Percentiles rank a stretch among this genome's conserved stretches.
phyloP scores from a whole-genome alignment of 2,329 filamentous ascomycete genomes.

The Colletotrichum liaoningense region DNA sequence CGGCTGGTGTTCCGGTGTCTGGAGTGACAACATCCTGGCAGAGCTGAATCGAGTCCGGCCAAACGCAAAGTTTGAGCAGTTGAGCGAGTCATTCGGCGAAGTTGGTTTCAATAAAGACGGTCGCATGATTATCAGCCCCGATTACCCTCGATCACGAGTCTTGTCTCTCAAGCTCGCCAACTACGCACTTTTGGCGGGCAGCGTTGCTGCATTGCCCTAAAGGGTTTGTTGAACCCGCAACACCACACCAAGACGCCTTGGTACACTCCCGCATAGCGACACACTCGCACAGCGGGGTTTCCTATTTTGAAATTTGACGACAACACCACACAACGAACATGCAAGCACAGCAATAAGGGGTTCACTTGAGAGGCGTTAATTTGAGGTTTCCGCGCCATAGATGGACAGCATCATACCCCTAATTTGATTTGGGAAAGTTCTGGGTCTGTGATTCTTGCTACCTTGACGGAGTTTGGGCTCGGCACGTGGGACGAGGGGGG shows the following conservation, averaged over 20 bases:
- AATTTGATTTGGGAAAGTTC: conserved; percentile 31
- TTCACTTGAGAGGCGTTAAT: conserved; percentile 28
- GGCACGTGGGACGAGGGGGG: conserved; percentile 13
- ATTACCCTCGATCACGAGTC: conserved; percentile 63
- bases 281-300: neutral
- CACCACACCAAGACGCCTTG: neutral
- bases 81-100: conserved; percentile 73
- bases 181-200: conserved; percentile 59
- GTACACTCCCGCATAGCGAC: neutral
- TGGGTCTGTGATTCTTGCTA: conserved; percentile 26
- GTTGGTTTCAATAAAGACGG: conserved; percentile 70
- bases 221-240: neutral
- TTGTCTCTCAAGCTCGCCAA: conserved; percentile 68
- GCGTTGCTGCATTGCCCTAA: conserved; percentile 30
- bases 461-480: conserved; percentile 25
- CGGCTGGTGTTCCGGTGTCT: conserved; percentile 74
- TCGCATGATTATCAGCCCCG: conserved; percentile 66
- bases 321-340: conserved; percentile 27
- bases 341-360: conserved; percentile 31
- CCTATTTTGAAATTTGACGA: conserved; percentile 14
- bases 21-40: conserved; percentile 75
- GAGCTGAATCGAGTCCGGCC: conserved; percentile 71
- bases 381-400: conserved; percentile 28
- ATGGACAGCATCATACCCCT: conserved; percentile 35
- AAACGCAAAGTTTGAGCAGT: conserved; percentile 67